Percentiles rank a stretch among this genome's conserved stretches.
Evolutionary conservation across 176 grass and related monocot species (phyloP).

Genomic region (Oryza brachyantha): DNA sequence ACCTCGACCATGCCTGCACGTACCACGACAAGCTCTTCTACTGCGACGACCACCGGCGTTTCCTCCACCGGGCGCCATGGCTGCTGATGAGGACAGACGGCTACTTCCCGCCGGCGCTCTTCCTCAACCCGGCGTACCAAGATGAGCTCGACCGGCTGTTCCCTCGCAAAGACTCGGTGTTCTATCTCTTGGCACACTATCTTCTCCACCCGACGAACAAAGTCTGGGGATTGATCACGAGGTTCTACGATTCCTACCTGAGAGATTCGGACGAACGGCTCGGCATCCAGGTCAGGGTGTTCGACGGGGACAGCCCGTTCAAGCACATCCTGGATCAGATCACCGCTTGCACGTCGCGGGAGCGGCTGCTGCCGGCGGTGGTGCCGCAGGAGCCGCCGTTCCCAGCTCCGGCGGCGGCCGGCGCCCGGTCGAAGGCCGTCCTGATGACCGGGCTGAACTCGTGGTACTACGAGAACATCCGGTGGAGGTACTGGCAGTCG

Average conservation of each 20-base stretch:
- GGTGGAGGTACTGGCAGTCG: conserved; percentile 49
- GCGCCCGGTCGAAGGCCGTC: background rate
- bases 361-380: conserved; percentile 33
- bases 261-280: conserved; percentile 22
- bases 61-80: conserved; percentile 53
- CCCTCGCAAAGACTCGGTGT: conserved; percentile 49
- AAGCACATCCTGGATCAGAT: conserved; percentile 47
- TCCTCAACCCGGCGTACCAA: conserved; percentile 47
- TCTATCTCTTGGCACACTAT: conserved; percentile 53
- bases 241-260: conserved; percentile 56
- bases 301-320: conserved; percentile 45
- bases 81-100: conserved; percentile 57
- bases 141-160: conserved; percentile 53
- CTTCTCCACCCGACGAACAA: conserved; percentile 59
- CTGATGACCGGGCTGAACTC: conserved; percentile 42
- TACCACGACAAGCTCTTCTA: conserved; percentile 56
- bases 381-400: background rate
- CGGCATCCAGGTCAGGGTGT: conserved; percentile 59
- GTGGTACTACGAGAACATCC: conserved; percentile 64
- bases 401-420: background rate
- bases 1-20: conserved; percentile 31
- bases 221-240: conserved; percentile 58
- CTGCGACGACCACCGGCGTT: conserved; percentile 44
- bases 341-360: conserved; percentile 33
- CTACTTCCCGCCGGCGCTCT: conserved; percentile 58